Evolutionary conservation across 2,329 filamentous ascomycete genomes (phyloP).

Genomic region (Rhynchosporium secalis): DNA sequence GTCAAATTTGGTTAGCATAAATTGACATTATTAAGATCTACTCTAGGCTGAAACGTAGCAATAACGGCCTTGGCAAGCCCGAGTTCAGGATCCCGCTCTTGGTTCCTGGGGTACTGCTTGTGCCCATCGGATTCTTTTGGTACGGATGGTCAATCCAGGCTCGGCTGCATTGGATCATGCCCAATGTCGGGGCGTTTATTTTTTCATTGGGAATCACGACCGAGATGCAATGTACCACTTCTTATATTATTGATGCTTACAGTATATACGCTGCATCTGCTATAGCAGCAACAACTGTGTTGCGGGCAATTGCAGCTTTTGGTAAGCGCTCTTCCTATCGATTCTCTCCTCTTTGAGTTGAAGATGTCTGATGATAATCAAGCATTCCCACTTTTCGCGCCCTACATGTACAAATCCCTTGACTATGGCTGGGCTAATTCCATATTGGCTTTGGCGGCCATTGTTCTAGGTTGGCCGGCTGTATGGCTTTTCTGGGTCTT

Average conservation of each 20-base stretch:
- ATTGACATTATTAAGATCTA: slow-evolving; percentile 32
- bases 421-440: no score
- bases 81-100: slow-evolving; percentile 64
- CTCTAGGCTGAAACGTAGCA: slow-evolving; percentile 22
- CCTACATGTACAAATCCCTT: no score
- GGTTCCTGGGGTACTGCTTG: slow-evolving; percentile 51
- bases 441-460: no score
- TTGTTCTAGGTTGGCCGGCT: no score
- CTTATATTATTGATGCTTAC: slow-evolving; percentile 54
- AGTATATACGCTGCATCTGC: slow-evolving; percentile 38
- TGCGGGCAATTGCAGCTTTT: no score
- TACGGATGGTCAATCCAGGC: slow-evolving; percentile 58
- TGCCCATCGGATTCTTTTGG: slow-evolving; percentile 56
- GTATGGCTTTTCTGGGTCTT: no score
- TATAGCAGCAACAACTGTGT: slow-evolving; percentile 40
- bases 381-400: no score
- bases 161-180: slow-evolving; percentile 53
- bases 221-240: slow-evolving; percentile 37
- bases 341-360: no score
- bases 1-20: slow-evolving; percentile 54
- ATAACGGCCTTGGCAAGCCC: slow-evolving; percentile 42
- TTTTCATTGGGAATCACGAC: slow-evolving; percentile 48
- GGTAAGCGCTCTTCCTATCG: no score
- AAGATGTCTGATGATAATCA: no score
- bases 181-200: slow-evolving; percentile 53